These are phyloP conservation scores for Hyaloscypha bicolor DNA, from an alignment of 495 filamentous ascomycete species.

Conservation along the genomic window DNA sequence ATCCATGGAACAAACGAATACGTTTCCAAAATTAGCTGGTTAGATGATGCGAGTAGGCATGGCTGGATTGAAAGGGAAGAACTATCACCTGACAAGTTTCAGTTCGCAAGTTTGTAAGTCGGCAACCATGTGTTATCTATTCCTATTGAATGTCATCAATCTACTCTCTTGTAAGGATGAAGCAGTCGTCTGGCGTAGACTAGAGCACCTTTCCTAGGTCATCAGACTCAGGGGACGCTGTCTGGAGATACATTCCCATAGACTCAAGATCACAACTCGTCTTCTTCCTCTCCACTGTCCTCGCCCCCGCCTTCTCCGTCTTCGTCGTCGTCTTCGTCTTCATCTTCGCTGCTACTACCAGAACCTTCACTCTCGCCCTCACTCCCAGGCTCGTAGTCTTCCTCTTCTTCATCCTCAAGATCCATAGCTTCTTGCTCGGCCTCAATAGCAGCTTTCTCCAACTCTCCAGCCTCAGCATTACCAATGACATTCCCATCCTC, in stretches of 20 bases:
- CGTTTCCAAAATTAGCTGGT: too few species aligned
- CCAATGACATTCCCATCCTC: conserved; percentile 49
- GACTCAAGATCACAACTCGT: conserved; percentile 10
- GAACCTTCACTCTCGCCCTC: conserved; percentile 73
- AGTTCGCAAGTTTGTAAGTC: too few species aligned
- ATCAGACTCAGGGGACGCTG: background rate
- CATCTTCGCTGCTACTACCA: conserved; percentile 56
- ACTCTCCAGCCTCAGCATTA: conserved; percentile 49
- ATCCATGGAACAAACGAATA: too few species aligned
- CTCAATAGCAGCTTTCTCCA: conserved; percentile 63
- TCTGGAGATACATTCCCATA: background rate
- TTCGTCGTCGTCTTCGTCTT: conserved; percentile 53
- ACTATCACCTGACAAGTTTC: too few species aligned
- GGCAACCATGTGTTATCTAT: too few species aligned
- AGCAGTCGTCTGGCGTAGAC: too few species aligned
- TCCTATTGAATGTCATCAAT: too few species aligned
- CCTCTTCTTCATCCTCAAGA: conserved; percentile 82
- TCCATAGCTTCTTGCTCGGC: conserved; percentile 53
- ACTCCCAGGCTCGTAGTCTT: conserved; percentile 85
- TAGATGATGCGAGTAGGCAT: too few species aligned
- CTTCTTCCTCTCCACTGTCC: conserved; percentile 46
- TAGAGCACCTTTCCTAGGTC: too few species aligned
- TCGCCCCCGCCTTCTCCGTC: conserved; percentile 49
- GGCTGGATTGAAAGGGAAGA: too few species aligned
- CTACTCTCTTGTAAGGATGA: too few species aligned